These are phyloP conservation scores for Populus pruinosa DNA, from an alignment of 345 rosid genomes.

Conservation along the genomic window DNA sequence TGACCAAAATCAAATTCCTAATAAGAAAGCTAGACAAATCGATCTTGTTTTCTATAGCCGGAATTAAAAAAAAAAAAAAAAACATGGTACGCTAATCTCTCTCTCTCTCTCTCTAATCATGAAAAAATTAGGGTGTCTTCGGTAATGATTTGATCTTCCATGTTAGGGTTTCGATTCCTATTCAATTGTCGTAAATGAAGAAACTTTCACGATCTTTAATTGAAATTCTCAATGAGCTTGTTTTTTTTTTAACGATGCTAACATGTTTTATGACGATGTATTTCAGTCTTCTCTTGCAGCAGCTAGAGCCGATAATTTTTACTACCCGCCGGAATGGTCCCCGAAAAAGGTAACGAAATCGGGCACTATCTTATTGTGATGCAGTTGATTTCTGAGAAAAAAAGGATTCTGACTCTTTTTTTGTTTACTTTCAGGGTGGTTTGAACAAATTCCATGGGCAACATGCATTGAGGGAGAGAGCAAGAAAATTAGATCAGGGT, in stretches of 20 bases:
- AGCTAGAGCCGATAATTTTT: conserved; percentile 95
- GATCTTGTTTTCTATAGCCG: background rate
- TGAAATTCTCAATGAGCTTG: background rate
- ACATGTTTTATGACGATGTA: conserved; percentile 8
- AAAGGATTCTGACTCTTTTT: conserved; percentile 13
- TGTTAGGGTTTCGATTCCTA: background rate
- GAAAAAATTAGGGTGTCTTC: background rate
- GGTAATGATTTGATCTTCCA: background rate
- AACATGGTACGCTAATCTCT: conserved; percentile 3
- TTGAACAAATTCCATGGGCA: conserved; percentile 97
- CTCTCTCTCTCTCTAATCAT: background rate
- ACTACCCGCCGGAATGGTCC: conserved; percentile 96
- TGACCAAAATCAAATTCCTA: background rate
- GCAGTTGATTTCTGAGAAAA: background rate
- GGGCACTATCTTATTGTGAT: background rate
- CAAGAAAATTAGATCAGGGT: conserved; percentile 83
- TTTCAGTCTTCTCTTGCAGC: conserved; percentile 93
- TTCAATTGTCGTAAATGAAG: background rate
- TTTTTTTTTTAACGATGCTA: background rate
- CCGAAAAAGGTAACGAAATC: conserved; percentile 54
- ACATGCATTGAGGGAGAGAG: conserved; percentile 94
- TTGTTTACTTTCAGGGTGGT: conserved; percentile 50
- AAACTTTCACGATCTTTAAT: background rate
- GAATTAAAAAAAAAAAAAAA: background rate
- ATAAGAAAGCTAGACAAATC: background rate